Base-by-base conservation (phyloP, 345 rosid genomes). In the Barbarea vulgaris region DNA sequence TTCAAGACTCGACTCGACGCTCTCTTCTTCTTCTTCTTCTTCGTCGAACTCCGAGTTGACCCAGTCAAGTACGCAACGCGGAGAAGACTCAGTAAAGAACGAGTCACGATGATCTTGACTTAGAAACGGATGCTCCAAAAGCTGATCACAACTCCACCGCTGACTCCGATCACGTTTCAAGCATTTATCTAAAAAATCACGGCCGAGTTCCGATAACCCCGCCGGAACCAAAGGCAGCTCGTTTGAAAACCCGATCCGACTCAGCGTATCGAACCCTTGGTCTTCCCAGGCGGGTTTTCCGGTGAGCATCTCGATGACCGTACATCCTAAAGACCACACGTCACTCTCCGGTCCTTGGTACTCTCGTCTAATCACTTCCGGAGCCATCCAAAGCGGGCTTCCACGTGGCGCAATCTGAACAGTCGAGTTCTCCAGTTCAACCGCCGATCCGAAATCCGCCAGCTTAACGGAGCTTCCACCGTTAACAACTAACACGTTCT, bases 351-450 rank as follows among this genome's bases (percentile, higher is more conserved):
- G 88, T 30, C 95, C 93, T 79, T 85, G 95, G 18, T 24, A 81
- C 79, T 89, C 91, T 5, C 87, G 55, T 47, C 93, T 81, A 2
- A 91, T 55, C 66, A 89, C 97, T 84, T 91, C 97, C 71, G 97
- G 97, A 21, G 97, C 97, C 95, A 91, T 91, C 97, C 95, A 91
- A 10, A 91, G 82, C 11, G 97, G 97, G 44, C 95, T 91, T 73
- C 97, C 97, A 34, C 95, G 93, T 25, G 91, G 90, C 73, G 62
- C 9, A 39, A 66, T n/a, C 27, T 25, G 55, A 9, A 22, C 64
- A 18, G 55, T 17, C 46, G 63, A 19, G 8, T 48, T 69, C 2
- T 48, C 61, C 0, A 69, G 5, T 53, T 76, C 56, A 1, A 77
- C 17, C 37, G 97, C 88, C 2, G 93, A 85, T 14, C 97, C 97